phyloP scores from a whole-genome alignment of 345 rosid genomes.

The Pugionium cornutum region DNA sequence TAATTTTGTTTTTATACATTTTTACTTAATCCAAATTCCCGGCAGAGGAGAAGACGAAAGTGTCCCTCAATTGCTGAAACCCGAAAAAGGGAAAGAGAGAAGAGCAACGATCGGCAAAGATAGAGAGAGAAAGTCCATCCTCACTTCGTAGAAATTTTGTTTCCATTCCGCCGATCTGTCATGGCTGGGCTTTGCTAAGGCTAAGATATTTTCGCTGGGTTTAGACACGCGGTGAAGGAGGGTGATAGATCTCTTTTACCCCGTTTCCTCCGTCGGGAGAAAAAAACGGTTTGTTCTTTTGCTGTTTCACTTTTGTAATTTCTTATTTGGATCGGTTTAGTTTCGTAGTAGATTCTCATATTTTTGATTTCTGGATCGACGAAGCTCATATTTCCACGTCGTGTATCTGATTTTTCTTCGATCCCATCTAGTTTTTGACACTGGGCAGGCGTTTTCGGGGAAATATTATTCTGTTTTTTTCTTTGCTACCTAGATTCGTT shows the following conservation, averaged over 20 bases:
- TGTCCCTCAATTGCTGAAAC: slow-evolving; percentile 25
- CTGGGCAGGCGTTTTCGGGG: background rate
- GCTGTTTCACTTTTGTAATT: background rate
- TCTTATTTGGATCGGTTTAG: slow-evolving; percentile 14
- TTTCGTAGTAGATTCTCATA: slow-evolving; percentile 20
- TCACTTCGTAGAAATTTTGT: background rate
- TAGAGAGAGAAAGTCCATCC: slow-evolving; percentile 20
- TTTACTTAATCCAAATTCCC: slow-evolving; percentile 9
- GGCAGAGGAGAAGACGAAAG: background rate
- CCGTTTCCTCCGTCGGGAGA: background rate
- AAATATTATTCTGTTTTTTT: background rate
- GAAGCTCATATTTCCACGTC: background rate
- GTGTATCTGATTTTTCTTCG: slow-evolving; percentile 18
- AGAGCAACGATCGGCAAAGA: slow-evolving; percentile 7
- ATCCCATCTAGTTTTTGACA: slow-evolving; percentile 12
- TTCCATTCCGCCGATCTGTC: slow-evolving; percentile 37
- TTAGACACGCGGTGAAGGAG: slow-evolving; percentile 14
- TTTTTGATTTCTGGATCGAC: background rate
- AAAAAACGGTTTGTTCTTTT: slow-evolving; percentile 24
- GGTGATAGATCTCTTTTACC: slow-evolving; percentile 29
- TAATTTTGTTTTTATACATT: background rate
- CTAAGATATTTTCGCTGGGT: background rate
- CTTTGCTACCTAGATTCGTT: slow-evolving; percentile 17
- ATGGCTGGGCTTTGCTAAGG: slow-evolving; percentile 3
- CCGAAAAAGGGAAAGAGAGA: slow-evolving; percentile 5